Base-by-base conservation (phyloP, 148 eudicot species). In the Rhododendron simsii region DNA sequence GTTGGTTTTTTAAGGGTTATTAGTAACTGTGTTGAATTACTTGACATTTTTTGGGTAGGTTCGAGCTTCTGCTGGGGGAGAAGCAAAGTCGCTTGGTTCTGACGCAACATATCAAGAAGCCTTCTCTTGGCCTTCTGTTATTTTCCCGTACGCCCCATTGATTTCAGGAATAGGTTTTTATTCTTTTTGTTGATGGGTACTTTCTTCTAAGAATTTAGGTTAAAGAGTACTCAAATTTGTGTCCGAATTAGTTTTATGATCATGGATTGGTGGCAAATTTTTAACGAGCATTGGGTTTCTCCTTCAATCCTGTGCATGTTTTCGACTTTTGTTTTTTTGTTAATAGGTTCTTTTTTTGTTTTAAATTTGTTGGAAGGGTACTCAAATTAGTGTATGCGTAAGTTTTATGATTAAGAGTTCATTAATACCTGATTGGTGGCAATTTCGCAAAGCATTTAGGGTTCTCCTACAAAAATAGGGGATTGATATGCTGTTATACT, bases 61-160 rank as follows among this genome's bases (percentile, higher is more conserved):
- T 79, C 75, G 88, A 77, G 93, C 91, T 71, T 73, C 86, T 69
- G 51, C 88, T 26, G 94, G 89, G 80, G 96, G 90, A 59, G 91
- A 86, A 55, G 88, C 91, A 35, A 47, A 89, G 61, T 85, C 89
- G 21, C 83, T 86, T 75, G 55, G 80, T 86, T 73, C 92, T 33
- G 92, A 83, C 39, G 78, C 87, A 14, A 45, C 89, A 71, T 44
- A 86, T 77, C 87, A 86, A 73, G 98, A 95, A 80, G 93, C 45
- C 61, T 96, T 95, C 78, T 30, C 93, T 85, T 95, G 98, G 99
- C 84, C 95, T 87, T 96, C 98, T 87, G 98, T 94, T 50, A 92
- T 96, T 84, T 83, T 96, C 5, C 98, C 99, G 98, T 95, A 88
- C 33, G 98, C 87, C 15, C 4, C 26, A 75, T 44, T 67, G n/a